Percentiles rank a stretch among this genome's conserved stretches.
These are phyloP conservation scores for Trypanosoma cruzi DNA, from an alignment of 208 protist species.

Conservation along the genomic window DNA sequence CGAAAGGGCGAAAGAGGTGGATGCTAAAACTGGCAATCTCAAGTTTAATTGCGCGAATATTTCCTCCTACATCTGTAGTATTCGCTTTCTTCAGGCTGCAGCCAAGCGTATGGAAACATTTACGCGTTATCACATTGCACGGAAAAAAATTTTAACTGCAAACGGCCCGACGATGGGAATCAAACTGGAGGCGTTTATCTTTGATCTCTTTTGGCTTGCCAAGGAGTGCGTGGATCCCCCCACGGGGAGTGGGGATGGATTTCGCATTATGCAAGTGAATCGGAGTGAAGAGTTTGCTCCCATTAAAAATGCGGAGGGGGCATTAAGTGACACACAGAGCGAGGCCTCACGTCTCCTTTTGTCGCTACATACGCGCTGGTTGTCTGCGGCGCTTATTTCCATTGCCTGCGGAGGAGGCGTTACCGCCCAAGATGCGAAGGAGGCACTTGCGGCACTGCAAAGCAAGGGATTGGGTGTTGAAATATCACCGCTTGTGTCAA, in stretches of 20 bases:
- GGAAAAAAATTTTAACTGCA: constrained; percentile 94
- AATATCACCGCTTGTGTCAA: constrained; percentile 92
- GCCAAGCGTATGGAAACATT: constrained; percentile 47
- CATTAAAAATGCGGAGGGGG: constrained; percentile 96
- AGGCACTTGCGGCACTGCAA: constrained; percentile 40
- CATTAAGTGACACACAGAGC: constrained; percentile 77
- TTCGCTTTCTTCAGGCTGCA: constrained; percentile 71
- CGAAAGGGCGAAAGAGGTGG: constrained; percentile 43
- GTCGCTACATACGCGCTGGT: constrained; percentile 72
- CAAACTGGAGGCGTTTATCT: constrained; percentile 99
- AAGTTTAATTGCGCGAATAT: constrained; percentile 97
- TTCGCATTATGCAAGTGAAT: constrained; percentile 89
- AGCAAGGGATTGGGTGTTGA: constrained; percentile 55
- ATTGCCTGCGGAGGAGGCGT: constrained; percentile 8
- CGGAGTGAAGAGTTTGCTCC: constrained; percentile 95
- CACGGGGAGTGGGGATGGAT: constrained; percentile 17
- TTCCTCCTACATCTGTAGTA: constrained; percentile 93
- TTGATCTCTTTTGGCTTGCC: constrained; percentile 95
- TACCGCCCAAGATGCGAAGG: background rate
- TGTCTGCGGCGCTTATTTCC: constrained; percentile 37
- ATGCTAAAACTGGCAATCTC: constrained; percentile 79
- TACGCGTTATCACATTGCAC: constrained; percentile 93
- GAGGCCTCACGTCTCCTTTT: constrained; percentile 80
- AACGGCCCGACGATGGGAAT: constrained; percentile 71
- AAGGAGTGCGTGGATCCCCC: constrained; percentile 34